These are phyloP conservation scores for Corniculantispora saksenae DNA, from an alignment of 2,329 filamentous ascomycete species.

Conservation along the genomic window DNA sequence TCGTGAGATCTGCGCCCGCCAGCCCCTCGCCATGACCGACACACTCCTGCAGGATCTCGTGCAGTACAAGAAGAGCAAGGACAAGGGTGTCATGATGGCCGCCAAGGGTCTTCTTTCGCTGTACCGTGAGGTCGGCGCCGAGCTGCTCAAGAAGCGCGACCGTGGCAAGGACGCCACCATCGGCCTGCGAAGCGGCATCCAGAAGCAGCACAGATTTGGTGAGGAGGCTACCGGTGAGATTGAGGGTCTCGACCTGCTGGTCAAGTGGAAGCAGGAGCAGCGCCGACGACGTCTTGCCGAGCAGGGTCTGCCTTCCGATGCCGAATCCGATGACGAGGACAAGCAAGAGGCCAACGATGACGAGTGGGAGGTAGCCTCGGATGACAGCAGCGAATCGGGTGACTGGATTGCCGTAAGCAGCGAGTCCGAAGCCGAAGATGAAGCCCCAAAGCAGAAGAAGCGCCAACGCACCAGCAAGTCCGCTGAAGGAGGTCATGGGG, in stretches of 20 bases:
- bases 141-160: conserved; percentile 85
- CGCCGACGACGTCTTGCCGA: conserved; percentile 70
- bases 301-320: conserved; percentile 64
- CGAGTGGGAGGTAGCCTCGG: conserved; percentile 63
- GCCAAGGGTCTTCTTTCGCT: conserved; percentile 87
- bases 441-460: conserved; percentile 60
- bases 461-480: conserved; percentile 30
- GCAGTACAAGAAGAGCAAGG: conserved; percentile 94
- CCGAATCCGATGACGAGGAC: conserved; percentile 60
- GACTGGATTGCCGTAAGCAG: conserved; percentile 95
- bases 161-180: conserved; percentile 90
- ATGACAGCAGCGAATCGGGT: conserved; percentile 68
- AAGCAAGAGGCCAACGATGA: conserved; percentile 61
- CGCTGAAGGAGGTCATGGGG: conserved; percentile 24
- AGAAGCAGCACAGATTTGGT: conserved; percentile 77
- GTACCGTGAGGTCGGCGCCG: conserved; percentile 87
- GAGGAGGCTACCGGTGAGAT: conserved; percentile 80
- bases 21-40: conserved; percentile 94
- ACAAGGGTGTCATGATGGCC: conserved; percentile 99
- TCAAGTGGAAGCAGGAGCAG: conserved; percentile 92
- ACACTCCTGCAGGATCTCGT: conserved; percentile 94
- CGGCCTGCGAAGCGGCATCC: conserved; percentile 72
- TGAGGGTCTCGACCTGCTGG: conserved; percentile 87
- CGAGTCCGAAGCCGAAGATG: conserved; percentile 67
- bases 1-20: conserved; percentile 86